phyloP scores from a whole-genome alignment of 2,329 filamentous ascomycete genomes.

The Stagonosporopsis cucurbitacearum region DNA sequence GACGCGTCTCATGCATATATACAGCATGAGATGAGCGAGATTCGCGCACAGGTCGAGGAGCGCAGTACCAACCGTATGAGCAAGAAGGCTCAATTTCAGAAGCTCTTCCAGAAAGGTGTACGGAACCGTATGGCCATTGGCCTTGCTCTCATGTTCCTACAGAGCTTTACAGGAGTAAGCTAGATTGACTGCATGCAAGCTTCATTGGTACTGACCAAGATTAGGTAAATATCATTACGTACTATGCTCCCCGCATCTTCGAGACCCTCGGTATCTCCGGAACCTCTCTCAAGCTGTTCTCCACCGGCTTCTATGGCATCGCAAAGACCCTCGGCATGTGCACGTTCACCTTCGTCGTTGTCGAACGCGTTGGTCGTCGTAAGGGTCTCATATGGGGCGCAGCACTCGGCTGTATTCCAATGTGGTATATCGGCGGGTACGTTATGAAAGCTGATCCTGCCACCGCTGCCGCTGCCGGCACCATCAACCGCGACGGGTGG shows the following conservation, averaged over 20 bases:
- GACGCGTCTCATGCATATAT: conserved; percentile 53
- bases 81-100: conserved; percentile 42
- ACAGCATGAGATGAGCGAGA: conserved; percentile 58
- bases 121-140: conserved; percentile 50
- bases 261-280: conserved; percentile 55
- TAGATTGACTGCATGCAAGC: not conserved
- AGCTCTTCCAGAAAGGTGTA: conserved; percentile 49
- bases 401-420: conserved; percentile 55
- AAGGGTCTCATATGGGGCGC: conserved; percentile 57
- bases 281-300: conserved; percentile 52
- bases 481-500: conserved; percentile 53
- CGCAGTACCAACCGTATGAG: conserved; percentile 38
- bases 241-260: conserved; percentile 49
- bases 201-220: conserved; percentile 10
- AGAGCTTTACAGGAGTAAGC: conserved; percentile 45
- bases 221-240: conserved; percentile 46
- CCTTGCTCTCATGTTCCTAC: conserved; percentile 48
- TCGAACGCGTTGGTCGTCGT: conserved; percentile 51
- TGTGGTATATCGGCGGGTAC: conserved; percentile 62
- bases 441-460: conserved; percentile 60
- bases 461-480: conserved; percentile 51
- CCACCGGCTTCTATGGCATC: conserved; percentile 60
- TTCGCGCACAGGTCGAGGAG: conserved; percentile 48
- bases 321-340: conserved; percentile 49
- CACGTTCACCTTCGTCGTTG: conserved; percentile 49